Percentiles rank a stretch among this genome's conserved stretches.
These are phyloP conservation scores for Eimeria acervulina DNA, from an alignment of 169 alveolate genomes.

Conservation along the genomic window DNA sequence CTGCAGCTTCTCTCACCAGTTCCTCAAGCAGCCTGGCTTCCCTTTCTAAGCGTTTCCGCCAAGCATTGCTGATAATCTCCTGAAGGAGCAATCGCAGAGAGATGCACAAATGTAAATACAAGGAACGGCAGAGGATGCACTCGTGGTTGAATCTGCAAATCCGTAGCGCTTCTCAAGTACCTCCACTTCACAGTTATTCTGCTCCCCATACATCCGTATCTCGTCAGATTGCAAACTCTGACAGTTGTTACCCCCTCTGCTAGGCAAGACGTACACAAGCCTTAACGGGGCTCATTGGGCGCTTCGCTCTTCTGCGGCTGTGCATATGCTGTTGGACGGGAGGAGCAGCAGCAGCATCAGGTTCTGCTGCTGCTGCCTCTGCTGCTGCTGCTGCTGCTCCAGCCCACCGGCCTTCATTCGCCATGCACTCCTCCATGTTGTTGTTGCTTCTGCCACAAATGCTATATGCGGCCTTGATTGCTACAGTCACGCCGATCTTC, in stretches of 20 bases:
- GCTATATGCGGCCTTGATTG: neutral
- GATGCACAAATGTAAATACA: neutral
- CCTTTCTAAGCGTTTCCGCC: slow-evolving; percentile 47
- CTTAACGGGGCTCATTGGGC: slow-evolving; percentile 48
- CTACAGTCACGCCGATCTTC: neutral
- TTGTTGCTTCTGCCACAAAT: neutral
- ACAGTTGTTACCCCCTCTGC: neutral
- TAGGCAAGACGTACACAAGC: slow-evolving; percentile 44
- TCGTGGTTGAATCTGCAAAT: neutral
- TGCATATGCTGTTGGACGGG: neutral
- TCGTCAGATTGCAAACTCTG: neutral
- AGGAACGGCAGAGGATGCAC: neutral
- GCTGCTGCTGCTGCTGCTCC: no score
- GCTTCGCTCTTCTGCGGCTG: neutral
- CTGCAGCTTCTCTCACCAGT: neutral
- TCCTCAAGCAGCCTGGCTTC: slow-evolving; percentile 41
- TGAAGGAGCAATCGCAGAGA: neutral
- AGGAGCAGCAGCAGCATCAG: neutral
- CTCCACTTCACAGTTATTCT: neutral
- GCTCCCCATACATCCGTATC: neutral
- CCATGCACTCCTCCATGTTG: neutral
- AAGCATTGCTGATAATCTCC: slow-evolving; percentile 31
- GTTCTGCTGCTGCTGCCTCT: neutral
- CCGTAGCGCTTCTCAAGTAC: neutral
- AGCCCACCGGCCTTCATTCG: neutral